A percentile compares a stretch with the other conserved stretches of the same genome.
These are phyloP conservation scores for Aureobasidium namibiae DNA, from an alignment of 2,329 filamentous ascomycete species.

Conservation along the genomic window DNA sequence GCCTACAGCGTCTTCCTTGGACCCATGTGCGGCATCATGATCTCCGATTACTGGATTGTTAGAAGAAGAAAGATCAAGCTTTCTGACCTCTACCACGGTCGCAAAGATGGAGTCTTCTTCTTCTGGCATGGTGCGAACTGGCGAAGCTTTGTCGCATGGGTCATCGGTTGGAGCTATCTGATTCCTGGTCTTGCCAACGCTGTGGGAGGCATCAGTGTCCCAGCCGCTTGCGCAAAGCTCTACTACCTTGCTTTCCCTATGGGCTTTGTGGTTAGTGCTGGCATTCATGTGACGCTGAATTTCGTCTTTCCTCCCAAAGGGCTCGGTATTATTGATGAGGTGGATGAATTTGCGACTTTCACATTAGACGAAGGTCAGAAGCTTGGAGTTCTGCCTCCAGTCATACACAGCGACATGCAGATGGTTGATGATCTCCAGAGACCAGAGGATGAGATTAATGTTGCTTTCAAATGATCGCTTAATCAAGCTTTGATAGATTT, in stretches of 20 bases:
- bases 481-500: too few relatives aligned
- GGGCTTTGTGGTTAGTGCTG: not conserved
- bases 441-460: not conserved
- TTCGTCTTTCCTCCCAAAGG: not conserved
- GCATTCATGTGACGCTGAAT: not conserved
- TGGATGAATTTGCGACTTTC: not conserved
- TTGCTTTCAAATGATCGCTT: not conserved
- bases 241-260: not conserved
- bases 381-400: not conserved
- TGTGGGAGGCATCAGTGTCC: not conserved
- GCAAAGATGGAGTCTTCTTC: constrained; percentile 34
- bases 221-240: not conserved
- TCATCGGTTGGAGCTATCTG: constrained; percentile 22
- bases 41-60: constrained; percentile 40
- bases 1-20: constrained; percentile 41
- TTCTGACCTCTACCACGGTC: constrained; percentile 34
- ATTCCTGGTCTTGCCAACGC: not conserved
- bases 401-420: not conserved
- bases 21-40: constrained; percentile 35
- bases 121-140: constrained; percentile 38
- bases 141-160: constrained; percentile 35
- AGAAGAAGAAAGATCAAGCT: constrained; percentile 33
- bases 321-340: not conserved
- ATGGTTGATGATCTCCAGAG: not conserved
- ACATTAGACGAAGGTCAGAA: not conserved